Evolutionary conservation across 2,329 filamentous ascomycete species (phyloP).

Genomic region (Calonectria pseudoturangicola): DNA sequence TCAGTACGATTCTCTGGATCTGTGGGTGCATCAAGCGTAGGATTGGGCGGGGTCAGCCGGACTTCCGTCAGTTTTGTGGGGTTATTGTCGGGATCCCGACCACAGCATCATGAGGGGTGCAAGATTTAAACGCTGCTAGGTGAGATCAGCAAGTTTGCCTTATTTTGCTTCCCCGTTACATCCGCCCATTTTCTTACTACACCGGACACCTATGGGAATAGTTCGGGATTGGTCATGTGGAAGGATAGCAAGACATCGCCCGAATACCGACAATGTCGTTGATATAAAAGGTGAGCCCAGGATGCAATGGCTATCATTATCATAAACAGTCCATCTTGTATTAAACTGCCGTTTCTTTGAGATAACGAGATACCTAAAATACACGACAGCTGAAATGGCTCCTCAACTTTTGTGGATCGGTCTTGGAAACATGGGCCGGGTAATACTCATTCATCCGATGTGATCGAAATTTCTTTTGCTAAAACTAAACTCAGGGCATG

Average conservation of each 20-base stretch:
- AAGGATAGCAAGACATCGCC: too few relatives aligned
- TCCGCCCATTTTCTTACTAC: too few relatives aligned
- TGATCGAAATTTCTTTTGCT: neutral
- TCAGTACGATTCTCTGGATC: neutral
- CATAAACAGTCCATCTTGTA: neutral
- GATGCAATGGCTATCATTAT: neutral
- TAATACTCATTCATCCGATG: neutral
- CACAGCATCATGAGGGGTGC: neutral
- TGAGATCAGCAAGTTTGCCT: too few relatives aligned
- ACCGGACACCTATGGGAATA: neutral
- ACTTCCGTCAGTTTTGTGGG: slow-evolving; percentile 22
- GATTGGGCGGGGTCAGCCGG: neutral
- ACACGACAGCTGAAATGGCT: neutral
- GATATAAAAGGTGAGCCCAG: neutral
- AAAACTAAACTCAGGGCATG: neutral
- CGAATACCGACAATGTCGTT: too few relatives aligned
- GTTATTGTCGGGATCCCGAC: neutral
- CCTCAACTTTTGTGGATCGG: slow-evolving; percentile 13
- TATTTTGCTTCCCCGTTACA: too few relatives aligned
- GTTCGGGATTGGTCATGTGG: too few relatives aligned
- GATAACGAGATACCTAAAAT: neutral
- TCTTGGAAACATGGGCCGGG: slow-evolving; percentile 21
- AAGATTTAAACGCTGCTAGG: neutral
- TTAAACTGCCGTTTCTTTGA: neutral
- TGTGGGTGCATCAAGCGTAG: neutral